Base-by-base conservation (phyloP, 148 eudicot species). In the Linanthus parryae region DNA sequence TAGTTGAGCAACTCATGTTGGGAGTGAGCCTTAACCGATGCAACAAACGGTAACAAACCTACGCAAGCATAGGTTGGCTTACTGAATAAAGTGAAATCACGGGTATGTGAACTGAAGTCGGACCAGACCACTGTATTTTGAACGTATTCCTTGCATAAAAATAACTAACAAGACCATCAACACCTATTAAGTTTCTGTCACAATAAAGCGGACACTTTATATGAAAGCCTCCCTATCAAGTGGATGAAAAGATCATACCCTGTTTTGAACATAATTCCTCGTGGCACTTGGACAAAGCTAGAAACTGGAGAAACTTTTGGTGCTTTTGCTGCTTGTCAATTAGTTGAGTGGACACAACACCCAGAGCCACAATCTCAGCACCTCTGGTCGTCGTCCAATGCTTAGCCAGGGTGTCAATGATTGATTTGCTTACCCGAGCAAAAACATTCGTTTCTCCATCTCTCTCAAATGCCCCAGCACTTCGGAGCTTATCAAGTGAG, bases 381-480 rank as follows among this genome's bases (percentile, higher is more conserved):
- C 95, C 98, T 76, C 98, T 87, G 52, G 98, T 87, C 18, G 97
- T 81, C 55, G 96, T 87, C 98, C 98, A 91, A 52, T 91, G 98
- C 72, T 91, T 91, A 66, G 94, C 98, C 38, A 91, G 61, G 27
- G 95, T 83, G 73, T 91, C 98, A 69, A 91, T 84, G 59, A 91
- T 81, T 27, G 98, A 81, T 73, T 81, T 91, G 70, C 95, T 91
- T 54, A 76, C 59, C 62, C 95, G 71, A 58, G 79, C 77, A 74
- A 91, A 86, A 46, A 82, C 81, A 77, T 80, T 91, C 30, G 70
- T 74, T 72, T 83, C 95, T 44, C 95, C 95, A 59, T 87, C 98
- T 68, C 85, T 91, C 63, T 87, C 90, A 72, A 91, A 87, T 44
- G 95, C 94, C 57, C 94, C 77, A 41, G 80, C 70, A 64, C 63